Evolutionary conservation across 768 basidiomycete genomes (phyloP).

Genomic region (Xerocomellus dryophilus): DNA sequence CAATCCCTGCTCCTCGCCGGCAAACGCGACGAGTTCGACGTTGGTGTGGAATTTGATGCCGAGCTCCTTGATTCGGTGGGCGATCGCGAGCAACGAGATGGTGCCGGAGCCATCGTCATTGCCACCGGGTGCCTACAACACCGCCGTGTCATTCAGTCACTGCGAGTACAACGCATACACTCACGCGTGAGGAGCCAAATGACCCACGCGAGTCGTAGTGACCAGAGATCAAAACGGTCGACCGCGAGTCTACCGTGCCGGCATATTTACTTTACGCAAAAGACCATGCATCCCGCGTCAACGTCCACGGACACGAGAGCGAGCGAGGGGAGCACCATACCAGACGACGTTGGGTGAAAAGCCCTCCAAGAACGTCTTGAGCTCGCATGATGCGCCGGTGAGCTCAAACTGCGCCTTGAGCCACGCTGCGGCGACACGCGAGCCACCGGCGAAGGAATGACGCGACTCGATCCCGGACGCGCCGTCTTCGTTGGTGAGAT

Average conservation of each 20-base stretch:
- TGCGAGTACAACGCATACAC: neutral
- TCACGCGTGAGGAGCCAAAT: conserved; percentile 65
- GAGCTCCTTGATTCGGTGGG: conserved; percentile 64
- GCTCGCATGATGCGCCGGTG: conserved; percentile 70
- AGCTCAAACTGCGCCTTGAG: conserved; percentile 70
- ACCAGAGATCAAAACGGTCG: conserved; percentile 72
- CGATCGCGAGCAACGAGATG: conserved; percentile 75
- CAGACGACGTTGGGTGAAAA: conserved; percentile 90
- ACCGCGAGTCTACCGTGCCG: conserved; percentile 42
- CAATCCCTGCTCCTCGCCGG: conserved; percentile 91
- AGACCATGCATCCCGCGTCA: neutral
- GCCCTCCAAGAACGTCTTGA: conserved; percentile 62
- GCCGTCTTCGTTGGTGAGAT: conserved; percentile 82
- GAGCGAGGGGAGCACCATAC: conserved; percentile 33
- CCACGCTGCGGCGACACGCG: conserved; percentile 25
- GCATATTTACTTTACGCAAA: conserved; percentile 46
- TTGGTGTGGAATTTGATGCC: conserved; percentile 69
- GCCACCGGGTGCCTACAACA: conserved; percentile 43
- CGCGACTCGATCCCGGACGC: conserved; percentile 69
- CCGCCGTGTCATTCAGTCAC: neutral
- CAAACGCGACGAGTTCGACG: conserved; percentile 80
- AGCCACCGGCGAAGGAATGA: conserved; percentile 80
- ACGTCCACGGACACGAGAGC: neutral
- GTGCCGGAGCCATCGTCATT: conserved; percentile 67
- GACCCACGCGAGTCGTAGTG: conserved; percentile 93